Evolutionary conservation across 2,329 filamentous ascomycete species (phyloP).

Genomic region (Pseudopyrenochaeta lycopersici): DNA sequence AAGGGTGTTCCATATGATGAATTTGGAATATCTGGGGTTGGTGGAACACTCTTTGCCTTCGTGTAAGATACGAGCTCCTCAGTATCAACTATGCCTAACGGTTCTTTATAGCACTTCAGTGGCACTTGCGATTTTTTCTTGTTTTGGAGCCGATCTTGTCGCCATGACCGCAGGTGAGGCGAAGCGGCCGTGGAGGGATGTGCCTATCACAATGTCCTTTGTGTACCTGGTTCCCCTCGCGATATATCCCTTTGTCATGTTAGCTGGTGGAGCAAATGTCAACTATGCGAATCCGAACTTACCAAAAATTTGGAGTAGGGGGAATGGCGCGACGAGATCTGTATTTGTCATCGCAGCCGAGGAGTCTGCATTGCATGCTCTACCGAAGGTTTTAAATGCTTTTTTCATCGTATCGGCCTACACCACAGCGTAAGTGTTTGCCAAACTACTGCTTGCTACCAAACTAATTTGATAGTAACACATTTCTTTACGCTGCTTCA

Average conservation of each 20-base stretch:
- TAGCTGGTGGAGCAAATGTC: slow-evolving; percentile 40
- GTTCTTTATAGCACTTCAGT: slow-evolving; percentile 31
- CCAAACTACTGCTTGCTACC: neutral
- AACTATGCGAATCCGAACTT: slow-evolving; percentile 39
- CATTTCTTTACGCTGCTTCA: slow-evolving; percentile 40
- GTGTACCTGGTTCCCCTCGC: slow-evolving; percentile 40
- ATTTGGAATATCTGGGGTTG: slow-evolving; percentile 31
- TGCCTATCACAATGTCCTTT: slow-evolving; percentile 41
- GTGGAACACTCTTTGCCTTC: slow-evolving; percentile 39
- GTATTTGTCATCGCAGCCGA: slow-evolving; percentile 39
- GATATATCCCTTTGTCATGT: slow-evolving; percentile 35
- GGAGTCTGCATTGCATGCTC: slow-evolving; percentile 26
- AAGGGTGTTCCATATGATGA: slow-evolving; percentile 17
- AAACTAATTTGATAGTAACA: slow-evolving; percentile 28
- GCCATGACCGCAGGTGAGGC: slow-evolving; percentile 44
- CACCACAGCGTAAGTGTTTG: slow-evolving; percentile 36
- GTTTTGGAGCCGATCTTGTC: slow-evolving; percentile 40
- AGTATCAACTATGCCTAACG: neutral
- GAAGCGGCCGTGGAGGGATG: slow-evolving; percentile 36
- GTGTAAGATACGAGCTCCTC: slow-evolving; percentile 25
- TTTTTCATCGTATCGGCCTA: slow-evolving; percentile 44
- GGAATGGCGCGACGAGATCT: slow-evolving; percentile 14
- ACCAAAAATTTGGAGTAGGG: slow-evolving; percentile 25
- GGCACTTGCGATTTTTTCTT: slow-evolving; percentile 43
- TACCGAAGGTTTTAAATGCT: slow-evolving; percentile 34